phyloP scores from a whole-genome alignment of 257 asterid genomes.

The Misopates orontium region DNA sequence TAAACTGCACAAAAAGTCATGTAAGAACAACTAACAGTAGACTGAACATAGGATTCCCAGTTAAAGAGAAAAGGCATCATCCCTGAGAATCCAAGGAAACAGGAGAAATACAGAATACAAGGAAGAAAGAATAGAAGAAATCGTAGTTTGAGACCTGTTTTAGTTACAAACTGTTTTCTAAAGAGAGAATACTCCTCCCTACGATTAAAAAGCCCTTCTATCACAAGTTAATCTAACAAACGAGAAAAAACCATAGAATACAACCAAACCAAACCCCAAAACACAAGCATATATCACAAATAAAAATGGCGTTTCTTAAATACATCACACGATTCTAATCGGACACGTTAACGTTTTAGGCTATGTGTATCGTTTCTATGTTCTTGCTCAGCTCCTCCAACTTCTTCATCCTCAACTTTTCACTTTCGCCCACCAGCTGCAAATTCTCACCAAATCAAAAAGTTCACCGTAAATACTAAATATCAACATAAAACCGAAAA shows the following conservation, averaged over 20 bases:
- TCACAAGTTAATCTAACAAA: slow-evolving; percentile 53
- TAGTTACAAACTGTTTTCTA: slow-evolving; percentile 81
- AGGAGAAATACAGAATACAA: slow-evolving; percentile 14
- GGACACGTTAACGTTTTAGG: slow-evolving; percentile 40
- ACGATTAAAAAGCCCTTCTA: slow-evolving; percentile 53
- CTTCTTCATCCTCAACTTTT: slow-evolving; percentile 86
- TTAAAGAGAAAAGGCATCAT: slow-evolving; percentile 21
- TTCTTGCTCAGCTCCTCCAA: slow-evolving; percentile 99
- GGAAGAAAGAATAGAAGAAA: slow-evolving; percentile 36
- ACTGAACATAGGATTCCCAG: slow-evolving; percentile 37
- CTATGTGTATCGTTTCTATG: slow-evolving; percentile 64
- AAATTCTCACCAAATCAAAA: slow-evolving; percentile 6
- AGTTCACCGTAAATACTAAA: neutral
- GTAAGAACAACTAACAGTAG: slow-evolving; percentile 18
- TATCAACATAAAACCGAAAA: slow-evolving; percentile 9
- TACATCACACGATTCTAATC: slow-evolving; percentile 74
- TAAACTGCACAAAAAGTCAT: neutral
- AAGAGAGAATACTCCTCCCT: slow-evolving; percentile 50
- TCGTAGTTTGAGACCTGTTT: slow-evolving; percentile 55
- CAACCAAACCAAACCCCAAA: slow-evolving; percentile 54
- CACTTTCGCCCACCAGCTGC: slow-evolving; percentile 95
- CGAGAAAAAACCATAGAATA: slow-evolving; percentile 40
- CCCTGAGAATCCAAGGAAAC: slow-evolving; percentile 33
- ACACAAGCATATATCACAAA: slow-evolving; percentile 46
- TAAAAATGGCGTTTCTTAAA: slow-evolving; percentile 49